Percentiles rank a stretch among this genome's conserved stretches.
Conservation (phyloP, 1,284 basidiomycete species). For the Trichosporon sp. region DNA sequence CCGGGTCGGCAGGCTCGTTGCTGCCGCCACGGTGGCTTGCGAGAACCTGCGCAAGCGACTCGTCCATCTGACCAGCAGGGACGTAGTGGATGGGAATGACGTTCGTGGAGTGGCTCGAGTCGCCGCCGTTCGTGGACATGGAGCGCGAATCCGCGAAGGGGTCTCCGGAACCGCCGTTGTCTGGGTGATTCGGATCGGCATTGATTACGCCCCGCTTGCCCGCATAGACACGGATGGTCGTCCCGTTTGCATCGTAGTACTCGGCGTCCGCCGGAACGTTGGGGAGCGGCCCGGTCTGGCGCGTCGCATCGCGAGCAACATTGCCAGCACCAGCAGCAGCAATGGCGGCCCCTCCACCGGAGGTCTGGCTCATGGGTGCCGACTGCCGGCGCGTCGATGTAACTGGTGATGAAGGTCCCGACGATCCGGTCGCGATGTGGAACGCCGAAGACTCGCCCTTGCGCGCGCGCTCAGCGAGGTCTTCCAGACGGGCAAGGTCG, state of each 20-base stretch:
- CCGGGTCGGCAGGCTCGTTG: constrained; percentile 10
- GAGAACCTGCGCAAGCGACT: constrained; percentile 13
- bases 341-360: background rate
- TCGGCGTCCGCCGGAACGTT: constrained; percentile 30
- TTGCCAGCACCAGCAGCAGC: background rate
- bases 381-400: background rate
- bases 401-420: constrained; percentile 5
- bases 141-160: constrained; percentile 45
- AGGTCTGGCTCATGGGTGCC: constrained; percentile 7
- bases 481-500: constrained; percentile 44
- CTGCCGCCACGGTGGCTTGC: constrained; percentile 12
- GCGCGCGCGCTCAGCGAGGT: constrained; percentile 43
- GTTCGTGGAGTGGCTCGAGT: constrained; percentile 38
- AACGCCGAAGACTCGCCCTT: constrained; percentile 47
- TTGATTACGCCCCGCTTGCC: constrained; percentile 40
- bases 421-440: constrained; percentile 27
- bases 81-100: constrained; percentile 50
- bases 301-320: constrained; percentile 4
- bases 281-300: constrained; percentile 13
- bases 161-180: constrained; percentile 29
- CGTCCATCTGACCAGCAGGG: constrained; percentile 32
- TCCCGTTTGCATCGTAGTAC: constrained; percentile 38
- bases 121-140: constrained; percentile 35
- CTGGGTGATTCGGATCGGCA: constrained; percentile 36
- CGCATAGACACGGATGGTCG: constrained; percentile 33